These are phyloP conservation scores for Monosporascus sp. DNA, from an alignment of 2,329 filamentous ascomycete genomes.

Conservation along the genomic window DNA sequence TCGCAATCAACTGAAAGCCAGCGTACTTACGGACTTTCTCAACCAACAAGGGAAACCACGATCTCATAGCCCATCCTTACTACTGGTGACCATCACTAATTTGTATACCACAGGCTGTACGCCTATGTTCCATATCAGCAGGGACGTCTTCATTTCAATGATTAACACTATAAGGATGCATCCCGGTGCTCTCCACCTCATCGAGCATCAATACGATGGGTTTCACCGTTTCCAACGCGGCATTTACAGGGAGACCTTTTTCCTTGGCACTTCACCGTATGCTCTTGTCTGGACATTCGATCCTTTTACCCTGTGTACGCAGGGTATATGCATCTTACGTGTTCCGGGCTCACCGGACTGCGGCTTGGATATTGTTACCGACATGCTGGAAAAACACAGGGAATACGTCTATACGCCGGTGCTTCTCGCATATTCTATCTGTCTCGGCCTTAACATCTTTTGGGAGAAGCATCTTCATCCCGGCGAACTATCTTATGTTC, in stretches of 20 bases:
- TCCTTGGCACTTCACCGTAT: not conserved
- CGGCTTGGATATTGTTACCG: not conserved
- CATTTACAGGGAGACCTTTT: not conserved
- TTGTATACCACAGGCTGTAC: not conserved
- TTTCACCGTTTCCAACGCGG: not conserved
- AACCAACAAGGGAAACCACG: too few relatives aligned
- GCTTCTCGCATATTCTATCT: not conserved
- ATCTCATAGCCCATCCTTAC: not conserved
- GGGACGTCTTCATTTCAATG: not conserved
- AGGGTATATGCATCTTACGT: not conserved
- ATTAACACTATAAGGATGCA: not conserved
- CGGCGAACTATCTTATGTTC: not conserved
- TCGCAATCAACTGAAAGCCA: too few relatives aligned
- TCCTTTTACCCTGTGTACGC: not conserved
- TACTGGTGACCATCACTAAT: not conserved
- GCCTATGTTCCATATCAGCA: not conserved
- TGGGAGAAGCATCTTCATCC: not conserved
- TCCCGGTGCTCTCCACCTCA: not conserved
- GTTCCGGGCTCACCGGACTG: not conserved
- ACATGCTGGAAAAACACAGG: not conserved
- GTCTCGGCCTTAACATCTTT: not conserved
- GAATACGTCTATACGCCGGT: not conserved
- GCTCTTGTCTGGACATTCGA: not conserved
- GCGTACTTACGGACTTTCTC: too few relatives aligned
- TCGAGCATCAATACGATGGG: not conserved